Evolutionary conservation across 2,329 filamentous ascomycete species (phyloP), one percentile per base, ranked within the genome.

Genomic region (Diaporthe destruens): DNA sequence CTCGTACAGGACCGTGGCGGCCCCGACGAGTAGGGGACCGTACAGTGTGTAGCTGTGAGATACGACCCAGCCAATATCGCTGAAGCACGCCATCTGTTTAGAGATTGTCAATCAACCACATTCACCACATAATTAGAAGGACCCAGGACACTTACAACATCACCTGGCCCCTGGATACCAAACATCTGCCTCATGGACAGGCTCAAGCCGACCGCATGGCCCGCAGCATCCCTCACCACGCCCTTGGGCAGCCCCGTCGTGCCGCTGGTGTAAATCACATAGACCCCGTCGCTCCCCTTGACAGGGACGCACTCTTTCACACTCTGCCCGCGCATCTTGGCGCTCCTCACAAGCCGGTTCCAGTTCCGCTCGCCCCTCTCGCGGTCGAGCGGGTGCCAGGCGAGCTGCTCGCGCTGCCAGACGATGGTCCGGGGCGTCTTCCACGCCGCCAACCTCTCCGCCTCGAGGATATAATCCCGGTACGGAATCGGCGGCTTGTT

Each of bases 1-100:
- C 83, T 98, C 95, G 80, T 95, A 98, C 0, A 98, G 85, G 1
- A 98, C 89, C 0, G 94, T 97, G 1, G 95, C 92, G 2, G 95
- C 95, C 6, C 95, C 95, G 0, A 92, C 90, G 1, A 98, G 88
- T 7, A 98, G 88, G 16, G 95, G 95, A 5, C 90, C 95, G 79
- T 98, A 98, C 16, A 98, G 85, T 75, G 98, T 98, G 80, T 96
- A 98, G 91, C 3, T 81, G 75, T 84, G 82, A 0, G 94, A 94
- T 0, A 96, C 94, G 0, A 95, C 94, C 96, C 95, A 98, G 42
- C 95, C 96, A 71, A 98, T 96, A 79, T 98, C 95, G 18, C 82
- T 84, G 63, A 82, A 82, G 72, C 80, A 81, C 32, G 79, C 81
- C 79, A 82, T 81, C 79, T 81, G 7, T 14, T n/a, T 1, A 3